A percentile compares a stretch with the other conserved stretches of the same genome.
phyloP scores from a whole-genome alignment of 1,284 basidiomycete genomes.

The Moesziomyces antarcticus region DNA sequence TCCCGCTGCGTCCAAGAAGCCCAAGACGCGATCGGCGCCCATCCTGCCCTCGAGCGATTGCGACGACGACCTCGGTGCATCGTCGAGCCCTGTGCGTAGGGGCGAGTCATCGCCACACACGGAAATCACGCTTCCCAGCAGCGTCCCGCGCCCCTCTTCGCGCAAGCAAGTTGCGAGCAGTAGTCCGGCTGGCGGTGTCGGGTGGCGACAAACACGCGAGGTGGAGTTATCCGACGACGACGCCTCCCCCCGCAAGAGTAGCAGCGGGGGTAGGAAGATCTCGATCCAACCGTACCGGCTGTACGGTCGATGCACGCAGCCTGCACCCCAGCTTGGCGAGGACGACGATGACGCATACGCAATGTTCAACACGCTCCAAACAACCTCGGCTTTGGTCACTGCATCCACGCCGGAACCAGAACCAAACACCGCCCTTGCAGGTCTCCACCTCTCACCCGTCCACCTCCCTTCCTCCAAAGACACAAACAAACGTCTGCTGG shows the following conservation, averaged over 20 bases:
- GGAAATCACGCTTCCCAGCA: constrained; percentile 31
- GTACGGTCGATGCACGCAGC: constrained; percentile 17
- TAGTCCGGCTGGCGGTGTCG: constrained; percentile 4
- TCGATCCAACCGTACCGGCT: constrained; percentile 43
- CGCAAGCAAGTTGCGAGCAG: neutral
- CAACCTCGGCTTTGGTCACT: neutral
- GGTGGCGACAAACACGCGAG: constrained; percentile 16
- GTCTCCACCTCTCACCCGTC: constrained; percentile 29
- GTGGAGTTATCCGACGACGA: constrained; percentile 42
- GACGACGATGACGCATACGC: constrained; percentile 34
- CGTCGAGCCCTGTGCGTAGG: constrained; percentile 19
- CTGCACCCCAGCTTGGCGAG: neutral
- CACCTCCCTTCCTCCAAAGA: constrained; percentile 5
- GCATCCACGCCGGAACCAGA: neutral
- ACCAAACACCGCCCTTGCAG: constrained; percentile 9
- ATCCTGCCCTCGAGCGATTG: constrained; percentile 11
- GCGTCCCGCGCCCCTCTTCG: constrained; percentile 5
- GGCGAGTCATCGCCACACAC: constrained; percentile 27
- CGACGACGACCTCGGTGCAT: constrained; percentile 7
- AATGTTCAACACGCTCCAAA: constrained; percentile 5
- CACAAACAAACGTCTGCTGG: constrained; percentile 7
- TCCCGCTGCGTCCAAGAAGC: constrained; percentile 6
- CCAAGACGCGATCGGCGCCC: constrained; percentile 4
- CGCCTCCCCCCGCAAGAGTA: constrained; percentile 2
- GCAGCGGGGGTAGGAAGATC: constrained; percentile 16